A percentile compares a stretch with the other conserved stretches of the same genome.
phyloP scores from a whole-genome alignment of 495 filamentous ascomycete genomes.

The Aspergillus panamensis region DNA sequence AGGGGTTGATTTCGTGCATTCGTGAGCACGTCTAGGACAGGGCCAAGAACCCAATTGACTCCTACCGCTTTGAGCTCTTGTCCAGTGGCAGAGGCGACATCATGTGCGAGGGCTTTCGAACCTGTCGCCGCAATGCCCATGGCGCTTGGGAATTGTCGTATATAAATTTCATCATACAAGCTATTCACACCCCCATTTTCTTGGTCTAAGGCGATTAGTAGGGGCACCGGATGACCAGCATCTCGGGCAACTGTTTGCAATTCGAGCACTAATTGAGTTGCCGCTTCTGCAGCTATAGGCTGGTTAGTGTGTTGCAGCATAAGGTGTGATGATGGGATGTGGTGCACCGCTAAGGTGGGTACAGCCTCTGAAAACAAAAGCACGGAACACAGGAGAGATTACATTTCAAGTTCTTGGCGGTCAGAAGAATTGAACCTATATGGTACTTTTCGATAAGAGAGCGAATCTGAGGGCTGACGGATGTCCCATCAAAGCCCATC shows the following conservation, averaged over 20 bases:
- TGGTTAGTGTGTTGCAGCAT: constrained; percentile 20
- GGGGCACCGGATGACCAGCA: constrained; percentile 78
- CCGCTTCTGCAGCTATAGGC: constrained; percentile 70
- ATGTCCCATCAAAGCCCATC: constrained; percentile 92
- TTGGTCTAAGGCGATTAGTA: constrained; percentile 83
- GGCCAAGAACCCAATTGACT: constrained; percentile 87
- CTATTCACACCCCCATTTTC: constrained; percentile 96
- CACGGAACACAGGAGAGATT: constrained; percentile 20
- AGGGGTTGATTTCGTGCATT: constrained; percentile 84
- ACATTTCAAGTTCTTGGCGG: constrained; percentile 93
- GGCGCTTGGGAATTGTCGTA: constrained; percentile 84
- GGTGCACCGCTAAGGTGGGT: not conserved
- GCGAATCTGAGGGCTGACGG: constrained; percentile 80
- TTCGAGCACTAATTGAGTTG: constrained; percentile 75
- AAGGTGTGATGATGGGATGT: not conserved
- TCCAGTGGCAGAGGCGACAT: constrained; percentile 80
- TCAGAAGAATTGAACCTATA: constrained; percentile 76
- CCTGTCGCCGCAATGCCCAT: constrained; percentile 89
- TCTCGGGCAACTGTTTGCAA: constrained; percentile 83
- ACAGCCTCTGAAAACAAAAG: constrained; percentile 5
- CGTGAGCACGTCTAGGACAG: constrained; percentile 84
- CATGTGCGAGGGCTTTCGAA: constrained; percentile 70
- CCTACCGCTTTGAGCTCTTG: constrained; percentile 82
- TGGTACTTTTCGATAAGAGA: constrained; percentile 82
- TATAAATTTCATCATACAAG: constrained; percentile 85